Percentiles rank a stretch among this genome's conserved stretches.
These are phyloP conservation scores for Fusarium udum DNA, from an alignment of 2,329 filamentous ascomycete genomes.

Conservation along the genomic window DNA sequence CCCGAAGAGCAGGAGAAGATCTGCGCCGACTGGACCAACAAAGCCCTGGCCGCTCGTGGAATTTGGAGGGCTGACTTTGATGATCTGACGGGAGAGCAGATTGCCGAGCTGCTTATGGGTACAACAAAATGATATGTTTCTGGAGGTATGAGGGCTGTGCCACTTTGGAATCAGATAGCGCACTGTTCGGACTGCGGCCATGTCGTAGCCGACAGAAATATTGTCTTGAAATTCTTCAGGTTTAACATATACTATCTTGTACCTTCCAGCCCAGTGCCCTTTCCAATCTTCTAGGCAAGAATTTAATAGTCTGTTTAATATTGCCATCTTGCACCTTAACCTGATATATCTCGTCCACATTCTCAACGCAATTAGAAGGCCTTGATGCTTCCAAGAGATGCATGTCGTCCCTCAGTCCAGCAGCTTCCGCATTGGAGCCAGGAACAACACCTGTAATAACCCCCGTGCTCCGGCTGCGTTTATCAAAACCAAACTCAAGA, in stretches of 20 bases:
- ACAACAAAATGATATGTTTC: background rate
- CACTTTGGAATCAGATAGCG: accelerated
- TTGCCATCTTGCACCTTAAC: background rate
- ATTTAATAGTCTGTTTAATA: accelerated
- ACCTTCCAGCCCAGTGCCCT: background rate
- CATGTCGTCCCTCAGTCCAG: background rate
- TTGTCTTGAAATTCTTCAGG: background rate
- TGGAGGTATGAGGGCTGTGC: too few relatives aligned
- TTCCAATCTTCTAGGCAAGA: background rate
- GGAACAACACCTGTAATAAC: background rate
- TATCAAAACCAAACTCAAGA: background rate
- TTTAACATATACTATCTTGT: background rate
- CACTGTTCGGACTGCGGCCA: background rate
- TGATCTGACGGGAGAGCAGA: background rate
- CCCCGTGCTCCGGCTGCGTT: background rate
- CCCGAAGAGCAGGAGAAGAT: background rate
- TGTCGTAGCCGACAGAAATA: accelerated
- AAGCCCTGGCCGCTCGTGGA: background rate
- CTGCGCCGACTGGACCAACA: background rate
- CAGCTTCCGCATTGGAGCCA: background rate
- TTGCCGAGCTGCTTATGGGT: background rate
- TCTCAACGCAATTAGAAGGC: background rate
- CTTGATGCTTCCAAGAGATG: accelerated
- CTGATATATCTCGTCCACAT: background rate
- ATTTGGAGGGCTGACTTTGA: background rate